Evolutionary conservation across 768 basidiomycete species (phyloP).

Genomic region (Kondoa malvinella): DNA sequence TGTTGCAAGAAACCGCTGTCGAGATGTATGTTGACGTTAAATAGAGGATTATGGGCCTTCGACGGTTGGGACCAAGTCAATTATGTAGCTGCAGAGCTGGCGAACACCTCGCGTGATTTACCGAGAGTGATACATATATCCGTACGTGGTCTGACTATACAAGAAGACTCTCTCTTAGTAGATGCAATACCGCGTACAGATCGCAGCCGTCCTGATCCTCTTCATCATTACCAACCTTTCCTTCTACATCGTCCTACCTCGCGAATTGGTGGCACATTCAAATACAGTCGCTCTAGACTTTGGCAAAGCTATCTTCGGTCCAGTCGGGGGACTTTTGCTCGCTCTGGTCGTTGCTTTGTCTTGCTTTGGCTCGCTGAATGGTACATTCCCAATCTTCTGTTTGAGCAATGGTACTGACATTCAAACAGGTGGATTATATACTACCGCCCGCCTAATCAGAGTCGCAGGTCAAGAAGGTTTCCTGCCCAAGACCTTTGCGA

Average conservation of each 20-base stretch:
- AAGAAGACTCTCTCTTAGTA: not conserved
- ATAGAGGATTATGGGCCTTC: constrained; percentile 43
- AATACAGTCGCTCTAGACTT: constrained; percentile 49
- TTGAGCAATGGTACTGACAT: not conserved
- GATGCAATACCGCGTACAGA: too few relatives aligned
- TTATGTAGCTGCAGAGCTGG: constrained; percentile 36
- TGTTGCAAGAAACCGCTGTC: not conserved
- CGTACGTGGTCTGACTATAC: constrained; percentile 61
- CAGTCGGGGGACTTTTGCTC: constrained; percentile 69
- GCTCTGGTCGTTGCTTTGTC: constrained; percentile 83
- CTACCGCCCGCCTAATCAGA: constrained; percentile 67
- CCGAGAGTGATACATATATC: constrained; percentile 79
- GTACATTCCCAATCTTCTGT: constrained; percentile 32
- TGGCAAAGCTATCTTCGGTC: constrained; percentile 67
- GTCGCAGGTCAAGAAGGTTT: constrained; percentile 76
- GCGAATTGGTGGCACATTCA: constrained; percentile 28
- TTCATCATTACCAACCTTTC: constrained; percentile 70
- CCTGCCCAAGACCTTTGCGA: constrained; percentile 67
- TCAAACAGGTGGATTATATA: constrained; percentile 38
- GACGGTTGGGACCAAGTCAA: constrained; percentile 78
- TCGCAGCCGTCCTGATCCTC: constrained; percentile 32
- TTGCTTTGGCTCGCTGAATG: constrained; percentile 86
- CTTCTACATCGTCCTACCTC: constrained; percentile 75
- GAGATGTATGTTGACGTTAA: not conserved
- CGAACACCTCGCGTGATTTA: constrained; percentile 63